These are phyloP conservation scores for Peronospora destructor DNA, from an alignment of 352 stramenopile genomes.

Conservation along the genomic window DNA sequence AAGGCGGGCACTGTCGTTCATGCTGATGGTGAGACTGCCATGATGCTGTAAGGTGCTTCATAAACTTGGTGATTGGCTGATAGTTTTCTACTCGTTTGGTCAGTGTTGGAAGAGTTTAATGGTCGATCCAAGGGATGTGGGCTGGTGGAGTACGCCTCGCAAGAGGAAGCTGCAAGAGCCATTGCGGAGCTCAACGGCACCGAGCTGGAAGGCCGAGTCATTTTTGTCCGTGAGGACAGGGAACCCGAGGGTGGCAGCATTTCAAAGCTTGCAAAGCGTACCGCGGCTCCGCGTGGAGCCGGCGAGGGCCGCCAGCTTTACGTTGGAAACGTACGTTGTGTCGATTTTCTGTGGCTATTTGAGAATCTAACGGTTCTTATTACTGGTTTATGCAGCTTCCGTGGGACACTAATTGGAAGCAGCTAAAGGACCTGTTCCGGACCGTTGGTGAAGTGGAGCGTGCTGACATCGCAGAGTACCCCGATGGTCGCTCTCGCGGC, in stretches of 20 bases:
- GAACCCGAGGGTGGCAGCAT: slow-evolving; percentile 68
- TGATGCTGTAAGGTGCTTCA: not conserved
- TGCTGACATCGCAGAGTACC: slow-evolving; percentile 45
- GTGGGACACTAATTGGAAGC: slow-evolving; percentile 61
- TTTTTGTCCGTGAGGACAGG: slow-evolving; percentile 85
- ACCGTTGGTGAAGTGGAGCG: slow-evolving; percentile 64
- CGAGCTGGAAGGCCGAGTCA: slow-evolving; percentile 86
- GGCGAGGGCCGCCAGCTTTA: slow-evolving; percentile 49
- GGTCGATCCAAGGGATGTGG: slow-evolving; percentile 89
- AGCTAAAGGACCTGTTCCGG: slow-evolving; percentile 60
- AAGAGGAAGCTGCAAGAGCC: slow-evolving; percentile 74
- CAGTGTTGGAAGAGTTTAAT: slow-evolving; percentile 70
- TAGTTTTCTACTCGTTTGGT: slow-evolving; percentile 1
- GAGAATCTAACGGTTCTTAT: slow-evolving; percentile 1
- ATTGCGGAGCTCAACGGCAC: slow-evolving; percentile 90
- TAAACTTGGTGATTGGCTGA: not conserved
- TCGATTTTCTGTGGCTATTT: not conserved
- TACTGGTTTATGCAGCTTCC: slow-evolving; percentile 37
- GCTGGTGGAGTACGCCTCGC: slow-evolving; percentile 58
- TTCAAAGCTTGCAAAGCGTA: slow-evolving; percentile 51
- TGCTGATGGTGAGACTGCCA: slow-evolving; percentile 43
- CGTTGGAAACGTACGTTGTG: slow-evolving; percentile 59
- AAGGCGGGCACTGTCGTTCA: slow-evolving; percentile 73
- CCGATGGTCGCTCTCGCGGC: slow-evolving; percentile 56
- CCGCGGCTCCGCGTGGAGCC: slow-evolving; percentile 10